A percentile compares a stretch with the other conserved stretches of the same genome.
These are phyloP conservation scores for Mortierella sp. DNA, from an alignment of 371 early-diverging fungal species.

Conservation along the genomic window DNA sequence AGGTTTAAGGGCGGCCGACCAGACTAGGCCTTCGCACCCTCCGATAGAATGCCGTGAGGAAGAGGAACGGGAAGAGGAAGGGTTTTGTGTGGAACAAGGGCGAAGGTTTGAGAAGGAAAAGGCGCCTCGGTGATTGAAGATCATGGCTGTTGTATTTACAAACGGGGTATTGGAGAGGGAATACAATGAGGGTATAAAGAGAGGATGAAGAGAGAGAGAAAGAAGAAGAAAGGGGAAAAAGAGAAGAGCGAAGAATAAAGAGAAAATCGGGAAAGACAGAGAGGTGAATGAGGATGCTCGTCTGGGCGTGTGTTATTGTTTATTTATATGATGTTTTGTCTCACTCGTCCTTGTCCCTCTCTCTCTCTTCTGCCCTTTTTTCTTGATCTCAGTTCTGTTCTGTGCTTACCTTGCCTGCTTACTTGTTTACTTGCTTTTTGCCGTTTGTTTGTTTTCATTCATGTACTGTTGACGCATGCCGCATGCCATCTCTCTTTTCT, in stretches of 20 bases:
- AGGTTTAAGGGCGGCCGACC: constrained; percentile 32
- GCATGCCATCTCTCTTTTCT: not conserved
- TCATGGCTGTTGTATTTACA: constrained; percentile 23
- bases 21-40: constrained; percentile 39
- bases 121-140: constrained; percentile 42
- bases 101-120: constrained; percentile 22
- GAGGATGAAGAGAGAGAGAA: not conserved
- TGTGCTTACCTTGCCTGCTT: not conserved
- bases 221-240: not conserved
- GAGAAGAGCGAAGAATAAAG: not conserved
- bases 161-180: too few species aligned
- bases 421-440: not conserved
- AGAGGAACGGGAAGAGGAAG: not conserved
- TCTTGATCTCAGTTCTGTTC: not conserved
- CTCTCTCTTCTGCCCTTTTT: not conserved
- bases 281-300: not conserved
- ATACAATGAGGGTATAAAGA: not conserved
- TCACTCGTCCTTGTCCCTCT: not conserved
- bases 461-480: not conserved
- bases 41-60: constrained; percentile 21
- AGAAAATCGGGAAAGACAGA: not conserved
- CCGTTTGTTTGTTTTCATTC: not conserved
- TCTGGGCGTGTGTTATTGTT: not conserved
- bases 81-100: not conserved
- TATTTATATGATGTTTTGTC: not conserved